Conservation (phyloP, 352 stramenopile species). For the Globisporangium carolinianum region DNA sequence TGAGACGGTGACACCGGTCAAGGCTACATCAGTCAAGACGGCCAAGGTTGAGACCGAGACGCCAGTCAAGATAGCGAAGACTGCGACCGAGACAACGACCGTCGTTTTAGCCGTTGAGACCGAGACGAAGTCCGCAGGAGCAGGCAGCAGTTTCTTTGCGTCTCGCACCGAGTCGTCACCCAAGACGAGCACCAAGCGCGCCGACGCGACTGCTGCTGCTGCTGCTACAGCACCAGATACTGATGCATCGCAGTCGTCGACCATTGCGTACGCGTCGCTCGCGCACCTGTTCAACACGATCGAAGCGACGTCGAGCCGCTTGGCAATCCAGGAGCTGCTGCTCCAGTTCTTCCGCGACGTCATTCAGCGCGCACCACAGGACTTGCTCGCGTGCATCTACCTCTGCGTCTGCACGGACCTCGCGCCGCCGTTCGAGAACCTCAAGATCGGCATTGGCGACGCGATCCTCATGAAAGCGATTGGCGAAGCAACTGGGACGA, state of each 20-base stretch:
- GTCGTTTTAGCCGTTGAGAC: conserved; percentile 10
- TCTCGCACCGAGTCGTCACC: conserved; percentile 16
- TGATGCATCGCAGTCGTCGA: conserved; percentile 3
- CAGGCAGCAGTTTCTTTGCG: conserved; percentile 24
- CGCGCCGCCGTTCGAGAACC: conserved; percentile 93
- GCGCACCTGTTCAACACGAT: conserved; percentile 75
- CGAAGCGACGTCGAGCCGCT: conserved; percentile 57
- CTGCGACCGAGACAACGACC: background rate
- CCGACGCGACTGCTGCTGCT: conserved; percentile 7
- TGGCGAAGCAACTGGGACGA: conserved; percentile 89
- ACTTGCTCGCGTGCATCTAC: conserved; percentile 89
- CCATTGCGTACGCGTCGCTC: conserved; percentile 46
- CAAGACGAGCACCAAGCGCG: conserved; percentile 8
- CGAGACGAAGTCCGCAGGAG: background rate
- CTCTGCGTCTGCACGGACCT: conserved; percentile 90
- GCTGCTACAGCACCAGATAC: background rate
- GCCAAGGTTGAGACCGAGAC: conserved; percentile 10
- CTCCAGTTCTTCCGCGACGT: conserved; percentile 81
- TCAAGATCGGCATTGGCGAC: conserved; percentile 98
- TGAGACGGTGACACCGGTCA: background rate
- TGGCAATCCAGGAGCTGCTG: conserved; percentile 85
- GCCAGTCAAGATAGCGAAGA: background rate
- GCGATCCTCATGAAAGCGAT: conserved; percentile 98
- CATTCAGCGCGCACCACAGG: conserved; percentile 60
- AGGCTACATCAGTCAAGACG: background rate